Percentiles rank a stretch among this genome's conserved stretches.
These are phyloP conservation scores for Exophiala oligosperma DNA, from an alignment of 2,329 filamentous ascomycete species.

Conservation along the genomic window DNA sequence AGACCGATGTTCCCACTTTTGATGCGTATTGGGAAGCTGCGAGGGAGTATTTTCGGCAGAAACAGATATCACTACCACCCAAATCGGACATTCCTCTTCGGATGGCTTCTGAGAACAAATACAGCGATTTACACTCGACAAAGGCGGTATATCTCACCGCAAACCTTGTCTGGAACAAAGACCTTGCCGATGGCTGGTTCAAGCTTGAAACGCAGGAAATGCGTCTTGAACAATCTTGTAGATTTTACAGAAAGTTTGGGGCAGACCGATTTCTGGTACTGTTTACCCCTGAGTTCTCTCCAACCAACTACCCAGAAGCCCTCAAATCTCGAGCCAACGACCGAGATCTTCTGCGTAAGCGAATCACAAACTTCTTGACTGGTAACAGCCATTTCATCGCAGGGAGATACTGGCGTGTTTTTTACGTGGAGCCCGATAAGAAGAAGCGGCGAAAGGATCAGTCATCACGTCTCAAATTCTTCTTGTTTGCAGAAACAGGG, in stretches of 20 bases:
- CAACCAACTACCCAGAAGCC: constrained; percentile 11
- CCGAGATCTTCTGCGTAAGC: constrained; percentile 33
- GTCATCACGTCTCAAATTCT: constrained; percentile 32
- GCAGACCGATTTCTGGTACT: constrained; percentile 48
- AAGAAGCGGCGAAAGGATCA: constrained; percentile 29
- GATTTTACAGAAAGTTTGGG: constrained; percentile 48
- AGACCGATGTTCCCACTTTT: background rate
- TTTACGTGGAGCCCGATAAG: constrained; percentile 44
- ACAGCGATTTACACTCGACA: constrained; percentile 21
- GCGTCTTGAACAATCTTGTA: constrained; percentile 44
- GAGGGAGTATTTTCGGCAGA: constrained; percentile 3
- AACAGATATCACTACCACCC: background rate
- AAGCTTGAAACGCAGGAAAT: constrained; percentile 43
- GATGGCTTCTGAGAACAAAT: constrained; percentile 3
- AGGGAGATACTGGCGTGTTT: constrained; percentile 46
- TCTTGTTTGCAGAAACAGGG: constrained; percentile 47
- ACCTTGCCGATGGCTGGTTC: constrained; percentile 37
- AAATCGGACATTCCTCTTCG: constrained; percentile 9
- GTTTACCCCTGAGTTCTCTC: constrained; percentile 33
- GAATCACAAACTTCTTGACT: constrained; percentile 42
- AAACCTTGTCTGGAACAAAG: constrained; percentile 40
- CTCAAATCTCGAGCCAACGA: constrained; percentile 1
- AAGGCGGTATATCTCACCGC: constrained; percentile 43
- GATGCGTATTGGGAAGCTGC: constrained; percentile 6
- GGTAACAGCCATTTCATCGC: constrained; percentile 39